Evolutionary conservation across 768 basidiomycete genomes (phyloP).

Genomic region (Lentinula sp.): DNA sequence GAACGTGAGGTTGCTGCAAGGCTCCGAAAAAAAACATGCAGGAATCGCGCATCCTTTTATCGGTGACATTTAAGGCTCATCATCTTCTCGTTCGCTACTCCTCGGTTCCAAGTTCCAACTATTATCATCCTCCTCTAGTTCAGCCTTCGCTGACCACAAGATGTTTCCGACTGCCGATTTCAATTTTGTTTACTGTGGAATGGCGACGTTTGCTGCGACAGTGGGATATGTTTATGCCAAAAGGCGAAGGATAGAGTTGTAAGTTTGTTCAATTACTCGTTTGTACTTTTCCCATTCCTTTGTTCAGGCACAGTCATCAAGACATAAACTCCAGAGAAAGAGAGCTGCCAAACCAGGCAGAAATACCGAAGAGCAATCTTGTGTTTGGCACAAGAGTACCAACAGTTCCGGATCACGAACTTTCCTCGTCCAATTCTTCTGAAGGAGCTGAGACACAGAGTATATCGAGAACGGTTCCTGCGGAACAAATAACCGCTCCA

Average conservation of each 20-base stretch:
- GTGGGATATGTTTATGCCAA: conserved; percentile 25
- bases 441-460: background rate
- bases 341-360: background rate
- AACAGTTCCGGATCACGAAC: background rate
- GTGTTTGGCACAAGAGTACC: background rate
- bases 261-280: background rate
- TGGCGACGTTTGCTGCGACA: conserved; percentile 30
- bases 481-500: background rate
- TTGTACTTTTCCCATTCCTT: no score
- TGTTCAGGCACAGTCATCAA: background rate
- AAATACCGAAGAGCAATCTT: background rate
- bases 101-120: background rate
- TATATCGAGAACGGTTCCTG: background rate
- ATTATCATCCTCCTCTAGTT: no score
- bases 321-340: background rate
- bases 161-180: conserved; percentile 27
- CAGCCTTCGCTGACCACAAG: background rate
- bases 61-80: background rate
- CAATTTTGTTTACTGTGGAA: conserved; percentile 26
- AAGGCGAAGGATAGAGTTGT: background rate
- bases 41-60: background rate
- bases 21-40: background rate
- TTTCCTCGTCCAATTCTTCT: background rate
- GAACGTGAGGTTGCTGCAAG: conserved; percentile 5
- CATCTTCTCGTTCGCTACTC: background rate